Base-by-base conservation (phyloP, 371 early-diverging fungal genomes). In the Mucor saturninus region DNA sequence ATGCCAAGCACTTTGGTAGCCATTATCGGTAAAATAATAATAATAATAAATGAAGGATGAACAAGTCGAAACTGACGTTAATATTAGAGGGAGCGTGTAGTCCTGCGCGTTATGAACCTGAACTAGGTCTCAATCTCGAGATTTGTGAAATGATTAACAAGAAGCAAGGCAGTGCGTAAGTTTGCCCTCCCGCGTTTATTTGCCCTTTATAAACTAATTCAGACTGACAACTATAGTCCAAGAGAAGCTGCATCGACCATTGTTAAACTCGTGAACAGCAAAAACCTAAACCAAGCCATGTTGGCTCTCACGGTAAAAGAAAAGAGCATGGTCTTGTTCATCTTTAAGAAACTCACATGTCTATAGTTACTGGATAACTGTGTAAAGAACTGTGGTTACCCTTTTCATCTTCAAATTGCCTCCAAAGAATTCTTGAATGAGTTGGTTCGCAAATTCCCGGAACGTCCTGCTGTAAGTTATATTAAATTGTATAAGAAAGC, bases 361-460 rank as follows among this genome's bases (percentile, higher is more conserved):
- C 9, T 53, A 21, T 58, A 93, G 93, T 86, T 98, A 5, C 83
- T 98, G 58, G 99, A 99, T 77, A 90, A 91, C 62, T 94, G 96
- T 71, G 94, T 97, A 61, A 98, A 98, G 77, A 98, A 99, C 76
- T 98, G 98, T 72, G 98, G 98, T 0, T 95, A 96, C 73, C 90
- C 99, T 3, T 96, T 99, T 69, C 98, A 99, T 67, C 81, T 95
- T 64, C 95, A 97, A 70, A 88, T 99, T 56, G 91, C 92, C 29
- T 90, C 94, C 38, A 96, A 96, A 67, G 99, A 98, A 68, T 98
- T 99, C 72, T 79, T 99, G 57, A 97, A 97, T 73, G 95, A 95
- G 64, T 83, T 99, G n/a, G 96, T 98, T 14, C 85, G 91, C 46
- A 86, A 90, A 64, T 98, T 99, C 62, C 98, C 99, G 6, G 96